Conservation (phyloP, 2,329 filamentous ascomycete species). For the Cladosporium sp. region DNA sequence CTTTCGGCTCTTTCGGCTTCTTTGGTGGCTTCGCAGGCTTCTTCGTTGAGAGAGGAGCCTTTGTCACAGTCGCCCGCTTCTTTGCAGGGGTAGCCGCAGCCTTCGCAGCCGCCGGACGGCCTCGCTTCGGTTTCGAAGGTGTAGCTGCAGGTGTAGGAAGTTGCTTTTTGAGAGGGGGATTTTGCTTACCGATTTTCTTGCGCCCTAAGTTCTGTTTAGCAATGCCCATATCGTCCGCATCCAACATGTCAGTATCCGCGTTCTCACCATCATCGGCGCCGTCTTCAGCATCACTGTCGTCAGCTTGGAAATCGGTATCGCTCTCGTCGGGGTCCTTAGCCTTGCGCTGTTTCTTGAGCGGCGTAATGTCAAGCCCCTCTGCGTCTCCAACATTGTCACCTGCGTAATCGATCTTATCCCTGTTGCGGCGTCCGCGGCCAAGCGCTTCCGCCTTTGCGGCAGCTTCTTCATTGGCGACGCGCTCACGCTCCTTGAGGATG, state of each 20-base stretch:
- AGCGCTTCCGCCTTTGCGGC: slow-evolving; percentile 65
- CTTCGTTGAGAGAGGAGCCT: background rate
- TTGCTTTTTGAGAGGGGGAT: slow-evolving; percentile 9
- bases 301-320: slow-evolving; percentile 47
- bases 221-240: slow-evolving; percentile 15
- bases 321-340: slow-evolving; percentile 33
- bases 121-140: background rate
- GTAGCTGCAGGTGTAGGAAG: background rate
- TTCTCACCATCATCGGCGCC: slow-evolving; percentile 25
- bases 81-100: background rate
- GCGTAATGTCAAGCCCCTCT: slow-evolving; percentile 22
- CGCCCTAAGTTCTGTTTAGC: slow-evolving; percentile 25
- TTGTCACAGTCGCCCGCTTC: background rate
- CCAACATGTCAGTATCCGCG: slow-evolving; percentile 18
- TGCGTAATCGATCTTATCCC: slow-evolving; percentile 50
- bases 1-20: background rate
- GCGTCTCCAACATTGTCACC: slow-evolving; percentile 23
- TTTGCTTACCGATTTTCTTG: slow-evolving; percentile 24
- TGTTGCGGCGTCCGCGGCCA: slow-evolving; percentile 74
- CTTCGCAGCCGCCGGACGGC: background rate
- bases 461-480: slow-evolving; percentile 66
- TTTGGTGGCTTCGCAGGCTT: background rate
- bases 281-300: slow-evolving; percentile 32
- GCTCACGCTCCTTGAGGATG: slow-evolving; percentile 78
- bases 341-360: slow-evolving; percentile 29